Evolutionary conservation across 768 basidiomycete genomes (phyloP).

Genomic region (Amanita muscaria): DNA sequence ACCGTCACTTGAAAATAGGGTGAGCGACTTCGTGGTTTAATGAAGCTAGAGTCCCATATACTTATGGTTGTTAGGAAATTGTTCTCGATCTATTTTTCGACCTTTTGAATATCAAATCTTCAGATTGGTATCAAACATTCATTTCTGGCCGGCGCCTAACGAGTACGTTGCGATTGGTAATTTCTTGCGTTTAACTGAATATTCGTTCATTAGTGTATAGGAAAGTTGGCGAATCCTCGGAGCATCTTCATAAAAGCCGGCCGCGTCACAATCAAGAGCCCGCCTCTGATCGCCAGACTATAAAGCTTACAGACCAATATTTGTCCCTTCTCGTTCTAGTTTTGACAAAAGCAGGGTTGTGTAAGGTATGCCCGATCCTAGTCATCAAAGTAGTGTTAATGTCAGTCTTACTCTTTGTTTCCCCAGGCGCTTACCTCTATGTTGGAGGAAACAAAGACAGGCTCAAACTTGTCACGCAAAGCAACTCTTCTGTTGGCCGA

Average conservation of each 20-base stretch:
- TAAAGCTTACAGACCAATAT: slow-evolving; percentile 90
- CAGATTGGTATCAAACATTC: slow-evolving; percentile 90
- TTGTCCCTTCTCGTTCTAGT: slow-evolving; percentile 78
- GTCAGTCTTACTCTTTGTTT: slow-evolving; percentile 2
- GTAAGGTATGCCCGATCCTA: slow-evolving; percentile 77
- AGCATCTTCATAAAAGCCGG: slow-evolving; percentile 14
- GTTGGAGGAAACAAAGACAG: slow-evolving; percentile 71
- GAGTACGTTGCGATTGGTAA: slow-evolving; percentile 38
- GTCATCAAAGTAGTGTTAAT: too few relatives aligned
- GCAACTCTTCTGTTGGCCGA: slow-evolving; percentile 90
- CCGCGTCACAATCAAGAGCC: slow-evolving; percentile 21
- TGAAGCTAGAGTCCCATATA: background rate
- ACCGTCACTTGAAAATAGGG: slow-evolving; percentile 80
- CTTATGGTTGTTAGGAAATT: slow-evolving; percentile 54
- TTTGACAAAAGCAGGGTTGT: slow-evolving; percentile 77
- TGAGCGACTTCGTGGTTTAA: slow-evolving; percentile 26
- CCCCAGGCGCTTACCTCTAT: slow-evolving; percentile 74
- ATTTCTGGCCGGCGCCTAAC: slow-evolving; percentile 84
- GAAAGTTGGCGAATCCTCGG: slow-evolving; percentile 27
- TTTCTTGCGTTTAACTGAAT: background rate
- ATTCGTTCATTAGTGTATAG: slow-evolving; percentile 53
- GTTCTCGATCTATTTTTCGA: slow-evolving; percentile 93
- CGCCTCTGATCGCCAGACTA: slow-evolving; percentile 43
- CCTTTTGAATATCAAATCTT: slow-evolving; percentile 82
- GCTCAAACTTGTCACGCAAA: slow-evolving; percentile 73